phyloP scores from a whole-genome alignment of 2,329 filamentous ascomycete species.

The Lecanicillium sp. region DNA sequence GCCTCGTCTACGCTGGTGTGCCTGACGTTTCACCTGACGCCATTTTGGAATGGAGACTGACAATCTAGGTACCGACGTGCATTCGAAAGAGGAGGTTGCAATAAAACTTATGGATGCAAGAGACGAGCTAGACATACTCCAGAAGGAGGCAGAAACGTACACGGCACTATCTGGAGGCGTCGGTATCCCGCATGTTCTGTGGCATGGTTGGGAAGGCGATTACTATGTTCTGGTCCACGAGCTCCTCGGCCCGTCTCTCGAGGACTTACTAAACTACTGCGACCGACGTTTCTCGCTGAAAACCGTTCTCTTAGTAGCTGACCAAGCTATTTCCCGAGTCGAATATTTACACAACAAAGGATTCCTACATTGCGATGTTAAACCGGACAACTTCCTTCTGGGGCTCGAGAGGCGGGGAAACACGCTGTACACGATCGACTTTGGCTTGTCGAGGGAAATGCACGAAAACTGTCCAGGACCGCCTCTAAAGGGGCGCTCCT shows the following conservation, averaged over 20 bases:
- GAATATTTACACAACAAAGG: conserved; percentile 99
- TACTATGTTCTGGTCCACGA: conserved; percentile 99
- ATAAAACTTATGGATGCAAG: conserved; percentile 17
- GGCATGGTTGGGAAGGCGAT: conserved; percentile 99
- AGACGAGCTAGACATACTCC: conserved; percentile 6
- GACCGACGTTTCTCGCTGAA: conserved; percentile 99
- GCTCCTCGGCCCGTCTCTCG: conserved; percentile 86
- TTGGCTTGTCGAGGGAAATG: conserved; percentile 99
- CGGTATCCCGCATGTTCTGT: conserved; percentile 96
- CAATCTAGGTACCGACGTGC: conserved; percentile 14
- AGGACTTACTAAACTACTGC: conserved; percentile 99
- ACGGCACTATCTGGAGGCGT: conserved; percentile 89
- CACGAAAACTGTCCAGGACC: no score
- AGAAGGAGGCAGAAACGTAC: conserved; percentile 85
- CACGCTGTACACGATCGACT: conserved; percentile 99
- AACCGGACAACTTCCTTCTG: conserved; percentile 99
- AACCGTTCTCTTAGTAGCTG: conserved; percentile 91
- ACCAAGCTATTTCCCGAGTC: conserved; percentile 97
- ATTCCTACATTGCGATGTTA: conserved; percentile 99
- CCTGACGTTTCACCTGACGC: not conserved
- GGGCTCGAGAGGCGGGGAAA: conserved; percentile 98
- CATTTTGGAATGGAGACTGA: conserved; percentile 5
- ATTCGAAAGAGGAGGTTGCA: conserved; percentile 23
- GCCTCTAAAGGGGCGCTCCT: conserved; percentile 99
- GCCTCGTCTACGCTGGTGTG: conserved; percentile 14